phyloP scores from a whole-genome alignment of 2,329 filamentous ascomycete species.

The Ramularia collo-cygni region DNA sequence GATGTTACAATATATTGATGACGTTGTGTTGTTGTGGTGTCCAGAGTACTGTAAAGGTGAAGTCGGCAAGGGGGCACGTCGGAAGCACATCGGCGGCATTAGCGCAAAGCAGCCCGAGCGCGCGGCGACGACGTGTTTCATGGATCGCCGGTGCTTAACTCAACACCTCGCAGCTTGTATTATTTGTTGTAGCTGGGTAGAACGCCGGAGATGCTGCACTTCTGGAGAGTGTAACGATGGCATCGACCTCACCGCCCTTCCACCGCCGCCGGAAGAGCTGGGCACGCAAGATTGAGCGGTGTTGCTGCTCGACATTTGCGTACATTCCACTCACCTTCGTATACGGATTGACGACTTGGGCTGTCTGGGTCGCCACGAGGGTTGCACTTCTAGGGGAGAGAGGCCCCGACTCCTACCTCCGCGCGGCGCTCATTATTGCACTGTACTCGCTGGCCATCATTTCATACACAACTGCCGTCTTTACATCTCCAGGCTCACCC shows the following conservation, averaged over 20 bases:
- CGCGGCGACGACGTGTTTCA: too few species aligned
- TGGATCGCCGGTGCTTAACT: too few species aligned
- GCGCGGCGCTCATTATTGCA: slow-evolving; percentile 54
- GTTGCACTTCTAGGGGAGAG: slow-evolving; percentile 36
- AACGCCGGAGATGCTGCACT: too few species aligned
- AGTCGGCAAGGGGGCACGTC: too few species aligned
- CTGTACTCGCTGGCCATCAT: slow-evolving; percentile 77
- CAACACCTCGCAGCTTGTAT: too few species aligned
- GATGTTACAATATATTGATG: too few species aligned
- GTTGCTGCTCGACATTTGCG: slow-evolving; percentile 59
- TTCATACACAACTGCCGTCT: slow-evolving; percentile 88
- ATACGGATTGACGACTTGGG: slow-evolving; percentile 71
- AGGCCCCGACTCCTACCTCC: slow-evolving; percentile 17
- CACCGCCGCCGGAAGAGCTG: slow-evolving; percentile 38
- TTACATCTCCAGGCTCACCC: slow-evolving; percentile 76
- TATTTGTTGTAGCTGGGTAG: too few species aligned
- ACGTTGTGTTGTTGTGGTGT: too few species aligned
- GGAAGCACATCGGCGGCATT: too few species aligned
- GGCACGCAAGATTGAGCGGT: slow-evolving; percentile 69
- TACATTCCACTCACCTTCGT: slow-evolving; percentile 22
- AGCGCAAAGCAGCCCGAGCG: too few species aligned
- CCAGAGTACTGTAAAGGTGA: too few species aligned
- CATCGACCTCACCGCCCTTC: slow-evolving; percentile 26
- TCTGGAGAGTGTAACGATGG: slow-evolving; percentile 2
- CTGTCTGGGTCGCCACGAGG: slow-evolving; percentile 73